These are phyloP conservation scores for Trichosanthes truncata DNA, from an alignment of 306 rosid species.

Conservation along the genomic window DNA sequence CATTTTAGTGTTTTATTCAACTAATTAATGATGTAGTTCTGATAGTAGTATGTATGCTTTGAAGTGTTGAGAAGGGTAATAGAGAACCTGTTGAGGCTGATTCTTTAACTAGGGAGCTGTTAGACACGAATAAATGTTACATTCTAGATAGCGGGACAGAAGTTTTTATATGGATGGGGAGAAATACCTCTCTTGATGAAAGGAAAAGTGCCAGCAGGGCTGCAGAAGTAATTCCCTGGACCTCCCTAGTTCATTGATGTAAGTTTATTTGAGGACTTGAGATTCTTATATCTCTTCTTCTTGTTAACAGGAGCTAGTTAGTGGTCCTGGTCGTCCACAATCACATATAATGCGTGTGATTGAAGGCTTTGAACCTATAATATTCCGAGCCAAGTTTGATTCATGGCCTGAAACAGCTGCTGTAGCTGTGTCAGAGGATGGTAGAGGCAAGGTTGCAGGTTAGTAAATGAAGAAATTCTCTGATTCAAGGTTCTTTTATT, in stretches of 20 bases:
- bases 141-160: conserved; percentile 78
- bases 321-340: conserved; percentile 40
- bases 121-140: conserved; percentile 75
- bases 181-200: conserved; percentile 76
- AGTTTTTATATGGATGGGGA: conserved; percentile 88
- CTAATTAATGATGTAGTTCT: conserved; percentile 3
- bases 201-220: conserved; percentile 74
- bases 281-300: neutral
- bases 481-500: neutral
- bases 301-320: conserved; percentile 52
- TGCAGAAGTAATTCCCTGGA: conserved; percentile 55
- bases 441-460: conserved; percentile 99
- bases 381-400: conserved; percentile 77
- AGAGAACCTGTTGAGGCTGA: conserved; percentile 57
- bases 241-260: conserved; percentile 10
- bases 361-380: conserved; percentile 92
- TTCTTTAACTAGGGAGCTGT: conserved; percentile 61
- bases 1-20: neutral
- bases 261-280: conserved; percentile 2
- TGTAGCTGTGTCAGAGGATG: conserved; percentile 65
- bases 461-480: conserved; percentile 23
- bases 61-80: conserved; percentile 62
- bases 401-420: conserved; percentile 73
- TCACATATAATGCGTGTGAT: conserved; percentile 76
- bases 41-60: conserved; percentile 20